phyloP scores from a whole-genome alignment of 139 green algal species.

The Pseudopediastrum boryanum region DNA sequence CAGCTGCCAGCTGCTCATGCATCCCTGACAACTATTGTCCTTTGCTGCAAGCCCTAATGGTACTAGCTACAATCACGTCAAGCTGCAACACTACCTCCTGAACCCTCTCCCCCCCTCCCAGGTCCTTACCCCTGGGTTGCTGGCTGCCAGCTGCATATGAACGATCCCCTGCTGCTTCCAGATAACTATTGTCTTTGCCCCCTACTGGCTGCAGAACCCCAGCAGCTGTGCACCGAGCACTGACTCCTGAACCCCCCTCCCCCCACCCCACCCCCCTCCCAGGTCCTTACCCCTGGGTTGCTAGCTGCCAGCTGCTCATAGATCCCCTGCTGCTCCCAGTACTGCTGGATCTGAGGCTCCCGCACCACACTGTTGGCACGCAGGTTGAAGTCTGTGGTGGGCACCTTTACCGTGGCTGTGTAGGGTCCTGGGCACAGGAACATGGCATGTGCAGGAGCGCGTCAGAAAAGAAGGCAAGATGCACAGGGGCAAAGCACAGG shows the following conservation, averaged over 20 bases:
- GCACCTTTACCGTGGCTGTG: constrained; percentile 89
- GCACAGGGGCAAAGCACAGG: too few species aligned
- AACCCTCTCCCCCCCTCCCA: not conserved
- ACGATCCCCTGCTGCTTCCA: constrained; percentile 86
- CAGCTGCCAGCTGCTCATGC: constrained; percentile 18
- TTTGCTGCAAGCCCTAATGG: constrained; percentile 2
- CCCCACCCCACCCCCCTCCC: not conserved
- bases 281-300: constrained; percentile 58
- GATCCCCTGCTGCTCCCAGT: constrained; percentile 81
- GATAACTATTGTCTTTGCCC: too few species aligned
- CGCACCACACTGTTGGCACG: constrained; percentile 88
- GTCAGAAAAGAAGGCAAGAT: too few species aligned
- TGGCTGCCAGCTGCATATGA: constrained; percentile 70
- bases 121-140: constrained; percentile 60
- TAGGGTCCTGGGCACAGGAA: too few species aligned
- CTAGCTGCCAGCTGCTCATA: constrained; percentile 73
- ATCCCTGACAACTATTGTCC: constrained; percentile 7
- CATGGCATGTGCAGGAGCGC: too few species aligned
- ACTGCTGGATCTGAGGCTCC: constrained; percentile 95
- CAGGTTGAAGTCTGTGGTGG: constrained; percentile 94
- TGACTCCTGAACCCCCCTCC: too few species aligned
- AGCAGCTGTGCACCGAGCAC: too few species aligned
- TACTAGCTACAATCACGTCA: too few species aligned
- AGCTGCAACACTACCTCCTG: too few species aligned
- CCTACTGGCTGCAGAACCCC: too few species aligned